phyloP scores from a whole-genome alignment of 1,139 yeast species.

The Pichia sp. region DNA sequence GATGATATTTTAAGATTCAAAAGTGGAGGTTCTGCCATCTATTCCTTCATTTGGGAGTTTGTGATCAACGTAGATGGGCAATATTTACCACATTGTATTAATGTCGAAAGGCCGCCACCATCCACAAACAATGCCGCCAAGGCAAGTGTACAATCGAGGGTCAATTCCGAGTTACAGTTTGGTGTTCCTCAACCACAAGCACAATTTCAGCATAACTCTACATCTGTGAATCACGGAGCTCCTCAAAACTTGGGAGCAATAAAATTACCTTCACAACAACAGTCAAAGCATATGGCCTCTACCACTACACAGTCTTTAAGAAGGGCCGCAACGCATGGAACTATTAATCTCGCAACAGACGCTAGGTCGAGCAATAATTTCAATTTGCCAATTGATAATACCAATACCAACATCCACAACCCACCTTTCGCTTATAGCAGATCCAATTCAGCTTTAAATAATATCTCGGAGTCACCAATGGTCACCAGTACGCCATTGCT shows the following conservation, averaged over 20 bases:
- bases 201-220: neutral
- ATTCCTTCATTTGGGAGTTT: constrained; percentile 31
- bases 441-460: neutral
- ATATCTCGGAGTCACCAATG: neutral
- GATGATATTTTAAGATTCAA: constrained; percentile 25
- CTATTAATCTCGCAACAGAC: neutral
- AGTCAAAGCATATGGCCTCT: neutral
- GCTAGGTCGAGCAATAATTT: neutral
- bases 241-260: neutral
- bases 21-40: constrained; percentile 21
- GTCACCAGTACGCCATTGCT: constrained; percentile 1
- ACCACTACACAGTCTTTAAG: neutral
- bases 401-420: neutral
- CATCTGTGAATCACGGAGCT: neutral
- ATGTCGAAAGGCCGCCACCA: constrained; percentile 11
- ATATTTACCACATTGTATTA: constrained; percentile 24
- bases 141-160: neutral
- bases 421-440: neutral
- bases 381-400: neutral
- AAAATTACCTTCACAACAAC: neutral
- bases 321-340: neutral
- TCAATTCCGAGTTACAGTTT: neutral
- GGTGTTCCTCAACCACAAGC: neutral
- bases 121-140: neutral
- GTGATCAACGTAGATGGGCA: constrained; percentile 14